Evolutionary conservation across 306 rosid species (phyloP).

Genomic region (Casuarina glauca): DNA sequence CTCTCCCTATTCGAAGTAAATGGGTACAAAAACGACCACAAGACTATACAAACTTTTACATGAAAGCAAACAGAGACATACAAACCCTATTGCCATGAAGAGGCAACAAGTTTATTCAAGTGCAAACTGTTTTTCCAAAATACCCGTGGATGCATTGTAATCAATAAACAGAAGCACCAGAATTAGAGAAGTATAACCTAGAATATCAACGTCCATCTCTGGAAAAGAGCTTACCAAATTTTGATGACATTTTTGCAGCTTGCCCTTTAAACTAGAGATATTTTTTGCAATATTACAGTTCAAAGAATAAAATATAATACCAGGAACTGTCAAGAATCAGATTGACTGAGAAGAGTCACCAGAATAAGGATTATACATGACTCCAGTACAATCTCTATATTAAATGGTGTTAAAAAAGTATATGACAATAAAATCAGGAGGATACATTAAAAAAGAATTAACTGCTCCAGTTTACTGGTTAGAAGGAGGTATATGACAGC

Average conservation of each 20-base stretch:
- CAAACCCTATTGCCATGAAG: slow-evolving; percentile 39
- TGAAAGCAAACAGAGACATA: slow-evolving; percentile 39
- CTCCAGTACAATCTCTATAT: background rate
- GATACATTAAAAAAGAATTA: background rate
- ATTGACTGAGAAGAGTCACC: background rate
- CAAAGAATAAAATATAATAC: background rate
- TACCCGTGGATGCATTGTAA: slow-evolving; percentile 21
- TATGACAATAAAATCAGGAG: background rate
- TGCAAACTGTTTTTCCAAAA: slow-evolving; percentile 20
- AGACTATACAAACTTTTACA: slow-evolving; percentile 52
- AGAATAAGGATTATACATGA: background rate
- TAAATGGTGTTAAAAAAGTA: no score
- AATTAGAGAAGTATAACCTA: background rate
- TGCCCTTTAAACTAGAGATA: background rate
- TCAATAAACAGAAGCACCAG: slow-evolving; percentile 6
- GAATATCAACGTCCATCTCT: slow-evolving; percentile 2
- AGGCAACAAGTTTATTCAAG: slow-evolving; percentile 35
- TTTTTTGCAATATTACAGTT: background rate
- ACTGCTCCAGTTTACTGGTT: background rate
- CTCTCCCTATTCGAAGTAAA: slow-evolving; percentile 84
- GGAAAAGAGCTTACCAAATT: background rate
- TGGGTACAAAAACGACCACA: slow-evolving; percentile 68
- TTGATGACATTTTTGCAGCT: background rate
- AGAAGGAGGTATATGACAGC: background rate
- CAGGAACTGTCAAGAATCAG: background rate